phyloP scores from a whole-genome alignment of 169 alveolate genomes.

The Miamiensis avidus region DNA sequence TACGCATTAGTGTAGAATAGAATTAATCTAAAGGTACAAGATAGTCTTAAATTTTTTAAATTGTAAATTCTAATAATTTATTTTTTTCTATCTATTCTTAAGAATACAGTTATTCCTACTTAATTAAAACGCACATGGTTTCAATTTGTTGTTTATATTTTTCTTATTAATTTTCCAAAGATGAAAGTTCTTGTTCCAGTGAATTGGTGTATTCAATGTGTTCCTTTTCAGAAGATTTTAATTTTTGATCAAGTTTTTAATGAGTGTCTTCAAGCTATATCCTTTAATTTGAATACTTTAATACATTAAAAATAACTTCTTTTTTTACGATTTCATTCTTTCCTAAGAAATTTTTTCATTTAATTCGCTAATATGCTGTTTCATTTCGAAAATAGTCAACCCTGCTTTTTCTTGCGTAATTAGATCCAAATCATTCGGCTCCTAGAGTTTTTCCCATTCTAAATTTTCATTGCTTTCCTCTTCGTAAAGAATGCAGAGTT shows the following conservation, averaged over 20 bases:
- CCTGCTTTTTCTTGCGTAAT: background rate
- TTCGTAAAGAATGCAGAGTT: constrained; percentile 1
- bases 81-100: background rate
- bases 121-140: no score
- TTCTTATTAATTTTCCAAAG: no score
- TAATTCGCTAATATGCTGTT: background rate
- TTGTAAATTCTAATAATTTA: background rate
- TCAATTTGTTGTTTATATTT: background rate
- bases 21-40: background rate
- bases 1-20: background rate
- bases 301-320: no score
- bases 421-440: constrained; percentile 13
- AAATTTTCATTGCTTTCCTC: background rate
- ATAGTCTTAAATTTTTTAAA: background rate
- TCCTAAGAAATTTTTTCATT: background rate
- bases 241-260: background rate
- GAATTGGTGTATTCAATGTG: no score
- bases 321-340: background rate
- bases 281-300: background rate
- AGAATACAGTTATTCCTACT: background rate
- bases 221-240: background rate
- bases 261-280: background rate
- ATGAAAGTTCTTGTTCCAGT: no score
- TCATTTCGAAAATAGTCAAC: background rate
- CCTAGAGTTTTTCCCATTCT: constrained; percentile 34